Evolutionary conservation across 225 moss, liverwort and hornwort species (phyloP), one percentile per base, ranked within the genome.

Genomic region (Climacium dendroides): DNA sequence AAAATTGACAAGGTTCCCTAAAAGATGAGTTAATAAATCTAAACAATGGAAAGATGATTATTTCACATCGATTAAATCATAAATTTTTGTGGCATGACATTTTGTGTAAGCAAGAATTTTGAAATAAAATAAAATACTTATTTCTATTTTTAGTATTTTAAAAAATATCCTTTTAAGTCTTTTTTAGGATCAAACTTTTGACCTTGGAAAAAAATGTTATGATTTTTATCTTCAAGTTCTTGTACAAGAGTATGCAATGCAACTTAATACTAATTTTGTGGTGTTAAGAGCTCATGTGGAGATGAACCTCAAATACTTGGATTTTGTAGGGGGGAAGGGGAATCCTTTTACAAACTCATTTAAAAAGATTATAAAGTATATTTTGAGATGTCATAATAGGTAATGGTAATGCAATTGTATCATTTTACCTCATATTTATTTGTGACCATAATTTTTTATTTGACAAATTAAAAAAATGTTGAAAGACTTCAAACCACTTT

Each of bases 321-420:
- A 41, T 7, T 18, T 64, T 34, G 3, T 5, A 1, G 2, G 8
- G 14, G 3, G 0, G 0, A 0, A 1, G 3, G 0, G 0, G 0
- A 1, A 15, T 28, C 1, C 9, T 9, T 71, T 71, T 71, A 9
- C 26, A 71, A 71, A 43, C 0, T 70, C 15, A 9, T 41, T 41
- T 25, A 15, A 71, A 26, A 43, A 26, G 15, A 15, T 71, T 26
- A 2, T 26, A 26, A 37, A 26, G 16, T 43, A 43, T 43, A 71
- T 9, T 71, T 43, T 43, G 16, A 26, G 5, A 43, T 71, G 15
- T 43, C 0, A 0, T 15, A 26, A 71, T 26, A 15, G 9, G 9
- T 71, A 26, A 43, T 28, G 5, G 2, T 43, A 43, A 43, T 43
- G 5, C 0, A 71, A 2, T 28, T 43, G 26, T 71, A 28, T 43